These are phyloP conservation scores for Erigeron philadelphicus DNA, from an alignment of 140 eudicot species.

Conservation along the genomic window DNA sequence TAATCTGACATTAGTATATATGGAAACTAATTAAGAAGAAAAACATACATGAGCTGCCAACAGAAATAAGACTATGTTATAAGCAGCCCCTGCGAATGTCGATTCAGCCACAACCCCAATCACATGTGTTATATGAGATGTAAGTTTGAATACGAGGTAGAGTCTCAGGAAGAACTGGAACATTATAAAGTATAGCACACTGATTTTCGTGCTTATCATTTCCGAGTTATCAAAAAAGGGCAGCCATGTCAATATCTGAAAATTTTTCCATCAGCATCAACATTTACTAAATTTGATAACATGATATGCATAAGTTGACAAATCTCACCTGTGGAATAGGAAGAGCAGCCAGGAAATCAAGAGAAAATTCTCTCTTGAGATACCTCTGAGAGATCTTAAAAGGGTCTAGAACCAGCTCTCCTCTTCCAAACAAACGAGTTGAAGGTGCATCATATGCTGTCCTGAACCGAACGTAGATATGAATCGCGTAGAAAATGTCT, in stretches of 20 bases:
- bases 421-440: conserved; percentile 76
- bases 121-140: conserved; percentile 63
- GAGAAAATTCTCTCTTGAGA: conserved; percentile 43
- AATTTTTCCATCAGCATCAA: not conserved
- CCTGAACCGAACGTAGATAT: conserved; percentile 54
- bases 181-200: conserved; percentile 52
- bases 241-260: conserved; percentile 71
- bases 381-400: conserved; percentile 63
- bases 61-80: conserved; percentile 63
- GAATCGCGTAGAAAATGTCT: conserved; percentile 53
- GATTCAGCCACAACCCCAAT: conserved; percentile 71
- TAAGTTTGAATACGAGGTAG: conserved; percentile 59
- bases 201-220: conserved; percentile 57
- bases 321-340: conserved; percentile 88
- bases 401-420: conserved; percentile 81
- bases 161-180: conserved; percentile 67
- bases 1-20: not conserved
- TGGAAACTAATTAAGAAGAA: not conserved
- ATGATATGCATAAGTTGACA: not conserved
- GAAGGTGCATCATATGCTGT: conserved; percentile 86
- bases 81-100: conserved; percentile 80
- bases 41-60: conserved; percentile 83
- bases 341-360: conserved; percentile 66
- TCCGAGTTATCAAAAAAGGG: conserved; percentile 58
- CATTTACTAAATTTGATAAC: not conserved